phyloP scores from a whole-genome alignment of 805 yeast species.

The Spencermartinsiella europaea region DNA sequence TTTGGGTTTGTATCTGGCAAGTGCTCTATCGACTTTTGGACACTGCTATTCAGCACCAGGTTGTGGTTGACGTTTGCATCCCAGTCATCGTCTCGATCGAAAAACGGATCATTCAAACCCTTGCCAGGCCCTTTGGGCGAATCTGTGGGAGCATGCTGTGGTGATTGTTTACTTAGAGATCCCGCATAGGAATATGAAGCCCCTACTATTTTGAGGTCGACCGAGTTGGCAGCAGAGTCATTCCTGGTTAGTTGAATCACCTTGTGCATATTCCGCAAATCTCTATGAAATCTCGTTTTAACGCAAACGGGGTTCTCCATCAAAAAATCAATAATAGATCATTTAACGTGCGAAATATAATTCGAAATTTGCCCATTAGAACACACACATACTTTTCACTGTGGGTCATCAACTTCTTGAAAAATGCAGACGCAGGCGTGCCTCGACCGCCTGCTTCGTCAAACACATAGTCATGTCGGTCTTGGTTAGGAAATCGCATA shows the following conservation, averaged over 20 bases:
- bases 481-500: too few species aligned
- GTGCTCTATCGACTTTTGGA: slow-evolving; percentile 23
- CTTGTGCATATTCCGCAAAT: too few species aligned
- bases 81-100: slow-evolving; percentile 90
- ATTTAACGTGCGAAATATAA: too few species aligned
- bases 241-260: background rate
- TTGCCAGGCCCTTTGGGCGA: background rate
- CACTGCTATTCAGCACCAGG: slow-evolving; percentile 12
- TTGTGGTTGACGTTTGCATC: slow-evolving; percentile 60
- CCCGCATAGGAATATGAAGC: slow-evolving; percentile 56
- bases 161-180: slow-evolving; percentile 17
- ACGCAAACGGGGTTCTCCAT: too few species aligned
- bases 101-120: slow-evolving; percentile 33
- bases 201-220: slow-evolving; percentile 44
- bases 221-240: slow-evolving; percentile 13
- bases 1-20: slow-evolving; percentile 10
- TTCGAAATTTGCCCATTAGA: too few species aligned
- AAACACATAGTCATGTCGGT: slow-evolving; percentile 48
- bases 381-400: background rate
- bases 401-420: slow-evolving; percentile 33
- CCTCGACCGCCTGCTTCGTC: slow-evolving; percentile 69
- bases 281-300: too few species aligned
- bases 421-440: slow-evolving; percentile 48
- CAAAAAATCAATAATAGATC: too few species aligned
- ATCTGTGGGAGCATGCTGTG: slow-evolving; percentile 5